A percentile compares a stretch with the other conserved stretches of the same genome.
phyloP scores from a whole-genome alignment of 1,284 basidiomycete genomes.

The Naganishia sp. region DNA sequence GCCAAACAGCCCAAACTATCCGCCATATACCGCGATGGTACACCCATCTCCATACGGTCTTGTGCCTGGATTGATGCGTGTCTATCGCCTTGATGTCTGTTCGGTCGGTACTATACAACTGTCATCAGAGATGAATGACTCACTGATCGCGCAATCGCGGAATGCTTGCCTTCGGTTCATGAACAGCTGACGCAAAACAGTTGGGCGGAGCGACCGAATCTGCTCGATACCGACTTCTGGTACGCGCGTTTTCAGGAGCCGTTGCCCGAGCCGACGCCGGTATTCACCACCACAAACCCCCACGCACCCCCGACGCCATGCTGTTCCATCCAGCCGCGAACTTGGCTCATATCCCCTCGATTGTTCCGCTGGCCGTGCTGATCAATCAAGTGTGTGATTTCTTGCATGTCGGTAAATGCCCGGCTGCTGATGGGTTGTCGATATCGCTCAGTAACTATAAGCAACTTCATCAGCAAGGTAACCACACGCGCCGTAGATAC shows the following conservation, averaged over 20 bases:
- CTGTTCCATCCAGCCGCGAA: slow-evolving; percentile 50
- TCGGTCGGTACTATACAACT: too few species aligned
- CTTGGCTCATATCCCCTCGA: slow-evolving; percentile 56
- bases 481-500: neutral
- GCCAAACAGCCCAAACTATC: too few species aligned
- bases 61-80: too few species aligned
- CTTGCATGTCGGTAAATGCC: slow-evolving; percentile 51
- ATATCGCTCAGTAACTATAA: slow-evolving; percentile 53
- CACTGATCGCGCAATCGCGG: too few species aligned
- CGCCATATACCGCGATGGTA: too few species aligned
- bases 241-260: neutral
- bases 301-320: slow-evolving; percentile 55
- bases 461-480: neutral
- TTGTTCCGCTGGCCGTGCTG: slow-evolving; percentile 53
- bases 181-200: too few species aligned
- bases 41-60: too few species aligned
- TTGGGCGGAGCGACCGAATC: too few species aligned
- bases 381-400: slow-evolving; percentile 53
- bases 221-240: too few species aligned
- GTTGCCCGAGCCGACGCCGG: slow-evolving; percentile 8
- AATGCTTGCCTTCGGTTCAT: too few species aligned
- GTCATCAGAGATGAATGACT: too few species aligned
- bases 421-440: slow-evolving; percentile 45
- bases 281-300: slow-evolving; percentile 45
- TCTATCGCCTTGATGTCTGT: too few species aligned